phyloP scores from a whole-genome alignment of 345 rosid species.

The Eutrema yunnanense region DNA sequence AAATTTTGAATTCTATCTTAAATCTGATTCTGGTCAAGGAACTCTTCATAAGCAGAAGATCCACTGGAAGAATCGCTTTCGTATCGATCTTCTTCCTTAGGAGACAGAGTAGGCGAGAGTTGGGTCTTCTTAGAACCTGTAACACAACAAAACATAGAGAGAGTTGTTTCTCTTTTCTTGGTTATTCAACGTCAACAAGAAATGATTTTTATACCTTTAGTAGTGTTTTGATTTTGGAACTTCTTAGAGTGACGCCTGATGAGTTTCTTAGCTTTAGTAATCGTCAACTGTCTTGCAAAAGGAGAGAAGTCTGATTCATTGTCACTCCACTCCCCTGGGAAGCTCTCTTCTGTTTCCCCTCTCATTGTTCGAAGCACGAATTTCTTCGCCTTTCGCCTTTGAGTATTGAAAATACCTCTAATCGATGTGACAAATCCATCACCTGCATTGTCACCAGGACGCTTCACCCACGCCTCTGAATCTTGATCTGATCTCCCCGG shows the following conservation, averaged over 20 bases:
- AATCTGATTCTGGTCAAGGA: slow-evolving; percentile 27
- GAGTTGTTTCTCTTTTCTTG: not conserved
- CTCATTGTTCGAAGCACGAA: slow-evolving; percentile 93
- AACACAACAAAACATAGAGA: not conserved
- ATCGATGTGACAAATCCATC: slow-evolving; percentile 95
- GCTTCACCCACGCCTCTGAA: slow-evolving; percentile 63
- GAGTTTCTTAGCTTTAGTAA: slow-evolving; percentile 81
- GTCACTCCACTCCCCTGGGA: slow-evolving; percentile 94
- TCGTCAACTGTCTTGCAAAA: slow-evolving; percentile 84
- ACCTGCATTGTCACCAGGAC: slow-evolving; percentile 84
- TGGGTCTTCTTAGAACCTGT: slow-evolving; percentile 25
- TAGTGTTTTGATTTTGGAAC: slow-evolving; percentile 59
- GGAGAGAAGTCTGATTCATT: slow-evolving; percentile 85
- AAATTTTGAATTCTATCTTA: not conserved
- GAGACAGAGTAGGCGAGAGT: slow-evolving; percentile 23
- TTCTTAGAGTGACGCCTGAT: slow-evolving; percentile 88
- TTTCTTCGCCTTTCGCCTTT: slow-evolving; percentile 83
- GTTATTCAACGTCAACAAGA: not conserved
- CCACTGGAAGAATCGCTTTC: slow-evolving; percentile 33
- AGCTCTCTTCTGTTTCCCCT: slow-evolving; percentile 75
- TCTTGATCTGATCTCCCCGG: slow-evolving; percentile 54
- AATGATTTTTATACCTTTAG: slow-evolving; percentile 43
- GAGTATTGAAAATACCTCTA: slow-evolving; percentile 86
- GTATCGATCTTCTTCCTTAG: slow-evolving; percentile 27
- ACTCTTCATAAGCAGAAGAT: slow-evolving; percentile 33